A percentile compares a stretch with the other conserved stretches of the same genome.
Evolutionary conservation across 768 basidiomycete species (phyloP).

Genomic region (Phlebiopsis gigantea): DNA sequence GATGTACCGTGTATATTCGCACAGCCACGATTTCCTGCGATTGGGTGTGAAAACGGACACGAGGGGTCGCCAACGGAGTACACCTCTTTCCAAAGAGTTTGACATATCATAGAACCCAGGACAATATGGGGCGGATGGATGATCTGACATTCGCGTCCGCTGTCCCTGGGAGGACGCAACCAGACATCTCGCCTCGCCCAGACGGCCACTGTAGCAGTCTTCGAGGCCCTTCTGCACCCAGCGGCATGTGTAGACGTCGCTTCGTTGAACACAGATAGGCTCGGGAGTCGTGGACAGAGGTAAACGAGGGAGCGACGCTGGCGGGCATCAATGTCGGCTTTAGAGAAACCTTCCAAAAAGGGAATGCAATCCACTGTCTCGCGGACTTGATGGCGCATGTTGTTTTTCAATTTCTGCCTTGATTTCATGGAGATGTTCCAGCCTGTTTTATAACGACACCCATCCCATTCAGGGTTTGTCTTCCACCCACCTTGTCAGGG

Average conservation of each 20-base stretch:
- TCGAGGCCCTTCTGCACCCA: neutral
- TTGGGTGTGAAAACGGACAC: constrained; percentile 9
- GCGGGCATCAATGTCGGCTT: constrained; percentile 12
- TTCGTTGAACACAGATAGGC: neutral
- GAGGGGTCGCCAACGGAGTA: constrained; percentile 10
- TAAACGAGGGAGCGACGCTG: neutral
- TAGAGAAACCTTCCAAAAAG: constrained; percentile 10
- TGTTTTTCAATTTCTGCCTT: constrained; percentile 25
- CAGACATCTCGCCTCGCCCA: neutral
- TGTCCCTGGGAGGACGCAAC: neutral
- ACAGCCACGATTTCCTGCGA: constrained; percentile 5
- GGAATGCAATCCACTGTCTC: constrained; percentile 14
- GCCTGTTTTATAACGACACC: constrained; percentile 23
- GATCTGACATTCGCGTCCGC: neutral
- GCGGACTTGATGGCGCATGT: constrained; percentile 20
- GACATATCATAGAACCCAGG: constrained; percentile 16
- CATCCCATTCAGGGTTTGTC: constrained; percentile 16
- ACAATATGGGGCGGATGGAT: neutral
- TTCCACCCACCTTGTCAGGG: neutral
- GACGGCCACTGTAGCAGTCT: neutral
- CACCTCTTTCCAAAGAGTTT: constrained; percentile 7
- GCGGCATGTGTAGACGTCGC: neutral
- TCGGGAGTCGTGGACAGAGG: neutral
- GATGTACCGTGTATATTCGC: constrained; percentile 6
- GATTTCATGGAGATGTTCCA: constrained; percentile 27